These are phyloP conservation scores for Jaltomata sinuosa DNA, from an alignment of 257 asterid genomes.

Conservation along the genomic window DNA sequence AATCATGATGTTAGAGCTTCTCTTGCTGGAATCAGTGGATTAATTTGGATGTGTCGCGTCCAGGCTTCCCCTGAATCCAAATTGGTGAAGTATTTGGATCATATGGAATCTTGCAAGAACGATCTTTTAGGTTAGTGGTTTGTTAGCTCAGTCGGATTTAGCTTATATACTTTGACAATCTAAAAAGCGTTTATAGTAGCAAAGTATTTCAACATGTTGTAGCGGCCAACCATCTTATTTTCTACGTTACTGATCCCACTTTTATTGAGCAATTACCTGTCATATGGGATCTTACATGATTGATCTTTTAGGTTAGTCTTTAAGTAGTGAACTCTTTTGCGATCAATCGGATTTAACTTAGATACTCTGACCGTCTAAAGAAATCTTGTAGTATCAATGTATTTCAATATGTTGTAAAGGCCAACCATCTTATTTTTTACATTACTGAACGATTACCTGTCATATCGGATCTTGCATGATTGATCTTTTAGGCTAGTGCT, in stretches of 20 bases:
- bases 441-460: too few relatives aligned
- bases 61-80: slow-evolving; percentile 22
- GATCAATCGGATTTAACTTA: neutral
- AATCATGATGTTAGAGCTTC: slow-evolving; percentile 70
- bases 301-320: neutral
- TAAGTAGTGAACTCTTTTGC: too few relatives aligned
- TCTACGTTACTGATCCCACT: neutral
- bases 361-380: neutral
- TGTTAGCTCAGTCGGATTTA: neutral
- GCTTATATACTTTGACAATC: neutral
- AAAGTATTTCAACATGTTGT: neutral
- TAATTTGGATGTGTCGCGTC: slow-evolving; percentile 35
- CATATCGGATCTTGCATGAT: too few relatives aligned
- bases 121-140: slow-evolving; percentile 43
- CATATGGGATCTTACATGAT: neutral
- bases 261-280: neutral
- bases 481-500: neutral
- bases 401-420: too few relatives aligned
- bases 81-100: slow-evolving; percentile 25
- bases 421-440: too few relatives aligned
- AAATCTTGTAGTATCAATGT: too few relatives aligned
- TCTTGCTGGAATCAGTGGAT: slow-evolving; percentile 46
- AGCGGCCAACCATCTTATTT: neutral
- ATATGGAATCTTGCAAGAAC: slow-evolving; percentile 29
- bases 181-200: neutral